Conservation (phyloP, 2,329 filamentous ascomycete species). For the Aspergillus sojae region DNA sequence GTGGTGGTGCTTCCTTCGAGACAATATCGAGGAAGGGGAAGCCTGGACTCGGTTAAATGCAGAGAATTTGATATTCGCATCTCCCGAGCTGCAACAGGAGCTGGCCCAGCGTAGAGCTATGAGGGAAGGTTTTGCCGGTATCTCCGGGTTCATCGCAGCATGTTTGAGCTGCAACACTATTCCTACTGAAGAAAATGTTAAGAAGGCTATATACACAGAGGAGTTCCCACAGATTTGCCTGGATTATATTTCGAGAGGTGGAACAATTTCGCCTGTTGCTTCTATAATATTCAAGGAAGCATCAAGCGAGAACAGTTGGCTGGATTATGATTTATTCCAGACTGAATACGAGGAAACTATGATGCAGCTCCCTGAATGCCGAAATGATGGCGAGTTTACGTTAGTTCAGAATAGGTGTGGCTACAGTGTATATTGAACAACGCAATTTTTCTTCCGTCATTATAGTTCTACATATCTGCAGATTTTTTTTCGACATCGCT, state of each 20-base stretch:
- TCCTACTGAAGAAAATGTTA: not conserved
- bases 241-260: not conserved
- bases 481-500: no score
- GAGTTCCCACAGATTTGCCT: not conserved
- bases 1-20: not conserved
- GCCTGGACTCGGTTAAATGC: not conserved
- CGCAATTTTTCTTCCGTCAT: no score
- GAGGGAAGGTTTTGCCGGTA: not conserved
- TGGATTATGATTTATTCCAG: not conserved
- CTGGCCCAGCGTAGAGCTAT: not conserved
- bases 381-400: not conserved
- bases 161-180: not conserved
- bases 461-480: no score
- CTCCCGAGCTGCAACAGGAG: not conserved
- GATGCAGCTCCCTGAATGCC: not conserved
- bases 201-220: not conserved
- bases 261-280: not conserved
- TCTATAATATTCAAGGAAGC: not conserved
- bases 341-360: not conserved
- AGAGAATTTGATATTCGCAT: not conserved
- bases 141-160: not conserved
- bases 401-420: not conserved
- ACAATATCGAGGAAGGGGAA: not conserved
- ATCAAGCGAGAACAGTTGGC: not conserved
- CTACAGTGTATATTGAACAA: no score